Base-by-base conservation (phyloP, 192 early-diverging fungal species). In the Coemansia aciculifera region DNA sequence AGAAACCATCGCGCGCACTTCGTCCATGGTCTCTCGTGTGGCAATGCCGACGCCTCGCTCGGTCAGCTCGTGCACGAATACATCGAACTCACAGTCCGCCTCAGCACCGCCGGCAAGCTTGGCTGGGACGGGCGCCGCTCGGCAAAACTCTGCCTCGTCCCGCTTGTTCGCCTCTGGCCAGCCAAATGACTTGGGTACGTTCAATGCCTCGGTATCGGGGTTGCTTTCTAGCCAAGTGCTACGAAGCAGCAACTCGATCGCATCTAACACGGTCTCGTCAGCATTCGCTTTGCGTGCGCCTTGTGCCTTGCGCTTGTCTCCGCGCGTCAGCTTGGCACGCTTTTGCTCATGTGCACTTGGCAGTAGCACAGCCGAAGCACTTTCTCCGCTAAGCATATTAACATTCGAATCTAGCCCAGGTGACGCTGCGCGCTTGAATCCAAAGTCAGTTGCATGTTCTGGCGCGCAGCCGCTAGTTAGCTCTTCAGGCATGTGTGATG, bases 1-100 rank as follows among this genome's bases (percentile, higher is more conserved):
- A 10, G 51, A 3, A 10, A 64, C 71, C 67, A 81, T 37, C 42
- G 62, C 67, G 52, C 60, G 60, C 21, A 81, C 64, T 23, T 74
- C 69, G 34, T 63, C 71, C 7, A 56, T 23, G 8, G 70, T 40
- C 61, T 81, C 79, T 43, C 70, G 69, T n/a, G 74, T 76, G 42
- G 79, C 79, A 62, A 81, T 62, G 2, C 79, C 74, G 23, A 67
- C 64, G 10, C 79, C 79, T 27, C 71, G 73, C 65, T 81, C 79
- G 6, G 66, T 76, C 40, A 81, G 36, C 64, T 81, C 79, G 57
- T 81, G 71, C 12, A 81, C 67, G 37, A 73, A 67, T 11, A 76
- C 74, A 1, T 76, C 73, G 29, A 81, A 44, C 44, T 75, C 67
- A 59, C 79, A 81, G 5, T 81, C 74, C 0, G 64, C 39, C 39